A percentile compares a stretch with the other conserved stretches of the same genome.
phyloP scores from a whole-genome alignment of 352 stramenopile species.

The Pythium sp. region DNA sequence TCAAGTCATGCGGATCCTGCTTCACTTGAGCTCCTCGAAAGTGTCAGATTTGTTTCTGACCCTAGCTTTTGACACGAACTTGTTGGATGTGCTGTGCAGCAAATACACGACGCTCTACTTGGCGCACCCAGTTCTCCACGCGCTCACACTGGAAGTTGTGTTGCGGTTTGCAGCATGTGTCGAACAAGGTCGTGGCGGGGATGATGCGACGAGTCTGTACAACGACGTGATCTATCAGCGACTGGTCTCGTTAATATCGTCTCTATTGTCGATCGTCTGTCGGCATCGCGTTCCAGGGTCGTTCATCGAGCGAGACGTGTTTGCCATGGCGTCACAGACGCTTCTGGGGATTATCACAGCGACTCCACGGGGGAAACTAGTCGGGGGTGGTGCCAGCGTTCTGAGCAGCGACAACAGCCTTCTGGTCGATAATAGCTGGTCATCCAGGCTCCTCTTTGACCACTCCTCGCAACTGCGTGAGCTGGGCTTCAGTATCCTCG shows the following conservation, averaged over 20 bases:
- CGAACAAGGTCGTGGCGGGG: neutral
- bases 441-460: conserved; percentile 57
- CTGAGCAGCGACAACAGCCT: conserved; percentile 35
- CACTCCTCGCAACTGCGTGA: conserved; percentile 43
- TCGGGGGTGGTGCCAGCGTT: conserved; percentile 20
- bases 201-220: conserved; percentile 10
- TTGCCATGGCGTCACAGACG: conserved; percentile 34
- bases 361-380: conserved; percentile 23
- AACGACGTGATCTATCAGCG: conserved; percentile 32
- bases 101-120: conserved; percentile 46
- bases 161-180: conserved; percentile 24
- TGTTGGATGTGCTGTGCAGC: conserved; percentile 41
- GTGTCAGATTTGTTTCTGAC: conserved; percentile 56
- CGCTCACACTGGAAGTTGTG: conserved; percentile 41
- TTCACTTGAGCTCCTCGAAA: conserved; percentile 42
- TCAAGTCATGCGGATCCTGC: conserved; percentile 44
- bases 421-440: conserved; percentile 45
- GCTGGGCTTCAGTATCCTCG: conserved; percentile 38
- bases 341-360: conserved; percentile 31
- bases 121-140: conserved; percentile 40
- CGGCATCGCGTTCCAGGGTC: conserved; percentile 53
- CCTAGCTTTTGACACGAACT: conserved; percentile 51
- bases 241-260: conserved; percentile 33
- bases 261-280: conserved; percentile 45
- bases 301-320: conserved; percentile 44